Base-by-base conservation (phyloP, 345 rosid genomes). In the Euphorbia pulcherrima region DNA sequence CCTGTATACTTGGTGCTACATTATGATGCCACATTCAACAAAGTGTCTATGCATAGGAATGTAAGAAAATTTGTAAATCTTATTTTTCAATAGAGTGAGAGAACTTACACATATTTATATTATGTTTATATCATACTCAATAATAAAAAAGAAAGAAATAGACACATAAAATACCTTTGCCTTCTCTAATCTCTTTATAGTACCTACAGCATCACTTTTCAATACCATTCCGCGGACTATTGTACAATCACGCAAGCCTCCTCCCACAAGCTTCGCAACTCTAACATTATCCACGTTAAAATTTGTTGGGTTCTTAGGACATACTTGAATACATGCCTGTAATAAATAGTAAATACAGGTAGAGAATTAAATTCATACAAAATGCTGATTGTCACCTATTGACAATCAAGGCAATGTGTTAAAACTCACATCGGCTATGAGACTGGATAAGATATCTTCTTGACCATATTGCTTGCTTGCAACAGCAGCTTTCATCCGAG, bases 391-490 rank as follows among this genome's bases (percentile, higher is more conserved):
- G 72, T 17, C 27, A 46, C 47, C 26, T 41, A 60, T 18, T 11
- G 12, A 69, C 23, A 29, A 53, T 37, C 20, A 69, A 73, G 28
- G 35, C 12, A 69, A 20, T 56, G 55, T 74, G 78, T 8, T 24
- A 58, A 16, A 6, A 41, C 71, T 37, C 47, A 95, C 99, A 75
- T 92, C 92, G 20, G 99, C 90, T 63, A 92, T 82, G 37, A 90
- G 84, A 17, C 82, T 78, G 64, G 94, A 88, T 59, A 95, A 81
- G 6, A 85, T 65, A 3, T 95, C 97, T 80, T 95, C 99, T 78
- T 82, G 97, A 23, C 99, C 98, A 68, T 82, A 88, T 78, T 92
- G 99, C 87, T 95, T 95, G 87, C 99, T 92, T 61, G 97, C 97
- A 77, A 95, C 92, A 71, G 99, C 92, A 55, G 98, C 88, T 83